These are phyloP conservation scores for Blastocystis sp. DNA, from an alignment of 352 stramenopile genomes.

Conservation along the genomic window DNA sequence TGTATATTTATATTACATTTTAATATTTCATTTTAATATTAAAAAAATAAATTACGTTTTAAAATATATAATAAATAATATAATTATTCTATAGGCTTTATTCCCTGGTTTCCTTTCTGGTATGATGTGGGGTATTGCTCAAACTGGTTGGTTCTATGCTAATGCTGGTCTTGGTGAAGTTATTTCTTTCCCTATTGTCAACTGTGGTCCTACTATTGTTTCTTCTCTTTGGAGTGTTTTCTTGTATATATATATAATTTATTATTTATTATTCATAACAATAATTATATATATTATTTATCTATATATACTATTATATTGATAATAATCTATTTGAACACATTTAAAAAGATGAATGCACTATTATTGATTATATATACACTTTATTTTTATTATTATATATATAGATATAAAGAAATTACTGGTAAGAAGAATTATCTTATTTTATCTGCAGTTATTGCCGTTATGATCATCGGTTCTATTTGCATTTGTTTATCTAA, in stretches of 20 bases:
- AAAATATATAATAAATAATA: too few relatives aligned
- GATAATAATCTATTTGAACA: too few relatives aligned
- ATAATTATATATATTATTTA: too few relatives aligned
- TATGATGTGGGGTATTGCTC: slow-evolving; percentile 39
- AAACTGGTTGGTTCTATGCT: slow-evolving; percentile 40
- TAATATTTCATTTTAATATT: too few relatives aligned
- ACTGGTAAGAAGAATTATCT: slow-evolving; percentile 37
- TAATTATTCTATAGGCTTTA: slow-evolving; percentile 40
- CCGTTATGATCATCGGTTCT: slow-evolving; percentile 13
- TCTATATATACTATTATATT: too few relatives aligned
- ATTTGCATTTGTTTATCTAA: slow-evolving; percentile 20
- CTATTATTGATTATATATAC: too few relatives aligned
- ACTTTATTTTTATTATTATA: too few relatives aligned
- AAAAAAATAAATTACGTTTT: too few relatives aligned
- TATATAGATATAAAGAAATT: slow-evolving; percentile 41
- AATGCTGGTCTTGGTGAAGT: slow-evolving; percentile 19
- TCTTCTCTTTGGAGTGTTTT: slow-evolving; percentile 39
- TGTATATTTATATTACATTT: too few relatives aligned
- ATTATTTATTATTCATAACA: too few relatives aligned
- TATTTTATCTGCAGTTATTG: slow-evolving; percentile 15
- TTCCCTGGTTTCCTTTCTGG: slow-evolving; percentile 39
- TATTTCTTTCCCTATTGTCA: slow-evolving; percentile 40
- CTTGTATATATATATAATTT: too few relatives aligned
- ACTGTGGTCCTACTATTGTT: slow-evolving; percentile 39
- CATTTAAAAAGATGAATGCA: too few relatives aligned